These are phyloP conservation scores for Zoysia japonica DNA, from an alignment of 176 grass and related monocot genomes.

Conservation along the genomic window DNA sequence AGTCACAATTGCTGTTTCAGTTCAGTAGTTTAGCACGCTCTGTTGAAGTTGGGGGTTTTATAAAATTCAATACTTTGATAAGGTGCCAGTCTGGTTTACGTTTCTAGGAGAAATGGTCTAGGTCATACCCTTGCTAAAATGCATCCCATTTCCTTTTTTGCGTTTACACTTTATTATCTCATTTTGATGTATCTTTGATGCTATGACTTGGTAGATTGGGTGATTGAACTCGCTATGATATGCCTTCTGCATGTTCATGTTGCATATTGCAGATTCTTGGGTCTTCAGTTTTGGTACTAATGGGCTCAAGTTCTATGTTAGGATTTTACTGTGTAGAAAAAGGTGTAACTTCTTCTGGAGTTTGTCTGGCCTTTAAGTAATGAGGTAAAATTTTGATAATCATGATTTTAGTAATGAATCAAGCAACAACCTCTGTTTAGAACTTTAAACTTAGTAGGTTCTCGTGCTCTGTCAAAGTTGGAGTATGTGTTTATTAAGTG, in stretches of 20 bases:
- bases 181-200: not conserved
- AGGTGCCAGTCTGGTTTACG: not conserved
- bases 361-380: no score
- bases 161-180: not conserved
- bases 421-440: not conserved
- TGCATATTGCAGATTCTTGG: not conserved
- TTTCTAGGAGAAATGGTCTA: conserved; percentile 1
- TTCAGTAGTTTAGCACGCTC: conserved; percentile 1
- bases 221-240: no score
- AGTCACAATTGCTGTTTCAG: not conserved
- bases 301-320: no score
- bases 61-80: not conserved
- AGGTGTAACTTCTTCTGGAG: no score
- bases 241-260: not conserved
- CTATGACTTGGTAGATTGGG: not conserved
- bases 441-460: not conserved
- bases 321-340: no score
- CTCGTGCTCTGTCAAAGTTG: not conserved
- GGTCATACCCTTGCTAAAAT: conserved; percentile 6
- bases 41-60: not conserved
- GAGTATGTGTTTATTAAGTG: not conserved
- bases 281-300: no score
- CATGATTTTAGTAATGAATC: not conserved
- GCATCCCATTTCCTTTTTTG: not conserved
- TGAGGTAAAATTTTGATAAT: not conserved